Evolutionary conservation across 2,329 filamentous ascomycete species (phyloP), one percentile per base, ranked within the genome.

Genomic region (Stemphylium vesicarium): DNA sequence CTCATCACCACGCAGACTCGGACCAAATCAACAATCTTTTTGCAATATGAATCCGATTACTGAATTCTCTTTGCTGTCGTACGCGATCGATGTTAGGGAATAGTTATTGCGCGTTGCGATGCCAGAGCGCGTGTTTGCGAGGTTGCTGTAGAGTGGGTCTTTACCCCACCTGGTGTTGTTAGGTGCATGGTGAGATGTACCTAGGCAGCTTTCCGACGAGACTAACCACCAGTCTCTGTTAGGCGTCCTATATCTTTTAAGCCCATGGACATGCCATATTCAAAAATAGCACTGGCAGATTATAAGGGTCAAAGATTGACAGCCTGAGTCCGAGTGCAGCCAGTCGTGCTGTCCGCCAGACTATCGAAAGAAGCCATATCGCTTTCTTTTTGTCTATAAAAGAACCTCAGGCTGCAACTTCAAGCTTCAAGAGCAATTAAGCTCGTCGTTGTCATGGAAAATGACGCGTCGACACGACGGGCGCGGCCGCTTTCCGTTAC

Each of bases 111-210:
- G 4, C 18, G 7, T 44, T 22, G 40, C 24, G 32, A 31, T 20
- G 31, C n/a, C 31, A 44, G 42, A 44, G 42, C 12, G 18, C 31
- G 42, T 44, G 31, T 36, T n/a, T n/a, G 42, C 31, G 22, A 24
- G 29, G 39, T 12, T 20, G 42, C 35, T 52, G 36, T 52, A 24
- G 50, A 22, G 43, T 31, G 36, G 50, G 40, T 40, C 20, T 31
- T 26, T 16, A 41, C 50, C 37, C 45, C 51, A 39, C 33, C 11
- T 24, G 8, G 18, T 20, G 31, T 11, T 10, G 16, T 36, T 16
- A 13, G 24, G 11, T 35, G 31, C 31, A n/a, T 33, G n/a, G 12
- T 26, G 31, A 24, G 16, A n/a, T 26, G 13, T 35, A n/a, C n/a
- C n/a, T n/a, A n/a, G n/a, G n/a, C n/a, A 18, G 16, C 41, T 33